Base-by-base conservation (phyloP, 805 yeast species). In the Kodamaea lidongshanica region DNA sequence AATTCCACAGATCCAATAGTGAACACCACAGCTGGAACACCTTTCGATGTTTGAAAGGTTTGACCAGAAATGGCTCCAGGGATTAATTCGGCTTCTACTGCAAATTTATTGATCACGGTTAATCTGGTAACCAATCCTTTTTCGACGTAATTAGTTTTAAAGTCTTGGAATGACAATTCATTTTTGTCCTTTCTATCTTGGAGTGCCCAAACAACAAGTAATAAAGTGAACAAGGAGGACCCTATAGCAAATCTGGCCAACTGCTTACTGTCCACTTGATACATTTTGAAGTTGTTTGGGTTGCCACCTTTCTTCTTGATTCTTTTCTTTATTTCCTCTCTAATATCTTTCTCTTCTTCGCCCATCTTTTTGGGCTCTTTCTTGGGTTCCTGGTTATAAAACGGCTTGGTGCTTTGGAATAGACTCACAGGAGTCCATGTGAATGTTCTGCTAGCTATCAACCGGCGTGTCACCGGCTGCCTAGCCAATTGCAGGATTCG, bases 1-100 rank as follows among this genome's bases (percentile, higher is more conserved):
- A 74, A 66, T 41, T 83, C 88, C 5, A 86, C 77, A 0, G 95
- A 83, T 4, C 96, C 96, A 46, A 88, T 85, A 9, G 94, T 80
- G 61, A 88, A 88, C 3, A 70, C 68, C 6, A 79, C 81, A 7
- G 70, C 58, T 5, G 77, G 64, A 23, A 40, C 36, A 39, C 62
- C 70, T 31, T 44, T 45, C 18, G 46, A 38, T 5, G 54, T 46
- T 28, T 56, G 67, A 41, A 62, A 61, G 16, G 70, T 53, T 29
- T 61, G 58, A 44, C 56, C 54, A 42, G 68, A 47, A 33, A 65
- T 41, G 40, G 74, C 56, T 41, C 69, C 66, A 4, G 41, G 50
- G 28, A 72, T 66, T 39, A 82, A 56, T 42, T 77, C 76, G 4
- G 83, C 88, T 45, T 76, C 81, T 1, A 85, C 96, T 3, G 70